phyloP scores from a whole-genome alignment of 1,284 basidiomycete species.

The Schizopora paradoxa region DNA sequence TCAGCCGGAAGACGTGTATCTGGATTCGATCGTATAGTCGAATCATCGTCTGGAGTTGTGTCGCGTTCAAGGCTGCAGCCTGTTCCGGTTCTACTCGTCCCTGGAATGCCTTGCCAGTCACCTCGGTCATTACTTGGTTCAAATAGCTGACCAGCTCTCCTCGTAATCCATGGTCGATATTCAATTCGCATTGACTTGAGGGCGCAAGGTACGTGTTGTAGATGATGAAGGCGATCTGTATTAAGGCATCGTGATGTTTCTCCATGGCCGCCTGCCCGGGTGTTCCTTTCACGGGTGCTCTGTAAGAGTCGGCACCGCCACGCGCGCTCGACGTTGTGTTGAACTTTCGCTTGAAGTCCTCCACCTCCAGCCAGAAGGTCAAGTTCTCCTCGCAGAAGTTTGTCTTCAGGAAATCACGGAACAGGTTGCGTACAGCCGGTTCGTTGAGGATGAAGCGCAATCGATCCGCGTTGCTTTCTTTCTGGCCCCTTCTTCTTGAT shows the following conservation, averaged over 20 bases:
- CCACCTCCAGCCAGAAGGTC: conserved; percentile 94
- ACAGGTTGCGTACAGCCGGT: conserved; percentile 81
- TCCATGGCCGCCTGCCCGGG: conserved; percentile 91
- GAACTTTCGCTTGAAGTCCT: conserved; percentile 96
- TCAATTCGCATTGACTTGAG: conserved; percentile 91
- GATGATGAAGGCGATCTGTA: conserved; percentile 91
- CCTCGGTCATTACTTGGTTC: conserved; percentile 73
- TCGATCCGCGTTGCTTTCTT: conserved; percentile 89
- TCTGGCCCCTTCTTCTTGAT: conserved; percentile 44
- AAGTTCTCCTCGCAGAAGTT: conserved; percentile 99
- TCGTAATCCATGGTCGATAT: conserved; percentile 95
- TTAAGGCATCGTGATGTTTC: conserved; percentile 91
- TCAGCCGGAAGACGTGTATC: conserved; percentile 92
- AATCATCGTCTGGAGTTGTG: conserved; percentile 92
- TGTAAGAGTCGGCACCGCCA: conserved; percentile 38
- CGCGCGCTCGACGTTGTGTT: conserved; percentile 90
- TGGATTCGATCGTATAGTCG: conserved; percentile 94
- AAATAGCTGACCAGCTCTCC: conserved; percentile 93
- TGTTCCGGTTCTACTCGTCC: conserved; percentile 78
- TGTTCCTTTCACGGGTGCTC: conserved; percentile 41
- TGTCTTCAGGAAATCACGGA: conserved; percentile 89
- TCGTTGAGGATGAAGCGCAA: conserved; percentile 92
- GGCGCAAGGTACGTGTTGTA: conserved; percentile 95
- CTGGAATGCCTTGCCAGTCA: conserved; percentile 72
- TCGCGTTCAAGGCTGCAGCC: conserved; percentile 78